Percentiles rank a stretch among this genome's conserved stretches.
Evolutionary conservation across 2,329 filamentous ascomycete genomes (phyloP).

Genomic region (Hypoxylon sp.): DNA sequence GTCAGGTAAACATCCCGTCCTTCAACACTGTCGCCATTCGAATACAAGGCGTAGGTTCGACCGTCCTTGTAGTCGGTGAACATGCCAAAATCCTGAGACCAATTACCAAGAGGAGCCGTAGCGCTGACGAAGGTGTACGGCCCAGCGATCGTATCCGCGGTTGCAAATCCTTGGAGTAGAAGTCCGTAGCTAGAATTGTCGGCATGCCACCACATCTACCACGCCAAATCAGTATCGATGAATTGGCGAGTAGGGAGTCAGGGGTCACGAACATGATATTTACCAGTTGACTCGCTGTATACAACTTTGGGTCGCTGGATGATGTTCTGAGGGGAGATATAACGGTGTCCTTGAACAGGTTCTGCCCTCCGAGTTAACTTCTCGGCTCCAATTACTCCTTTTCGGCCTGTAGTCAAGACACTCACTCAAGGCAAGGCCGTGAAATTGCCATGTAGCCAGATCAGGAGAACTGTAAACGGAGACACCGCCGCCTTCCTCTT

Average conservation of each 20-base stretch:
- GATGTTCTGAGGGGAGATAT: conserved; percentile 67
- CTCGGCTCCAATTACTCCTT: neutral
- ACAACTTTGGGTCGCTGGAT: conserved; percentile 74
- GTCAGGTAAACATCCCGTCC: conserved; percentile 70
- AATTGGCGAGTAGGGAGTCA: neutral
- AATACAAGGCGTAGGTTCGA: conserved; percentile 68
- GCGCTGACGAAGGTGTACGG: conserved; percentile 69
- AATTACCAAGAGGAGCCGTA: conserved; percentile 69
- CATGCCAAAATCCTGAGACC: conserved; percentile 73
- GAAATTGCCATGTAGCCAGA: conserved; percentile 69
- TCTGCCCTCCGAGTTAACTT: conserved; percentile 50
- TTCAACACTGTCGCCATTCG: conserved; percentile 68
- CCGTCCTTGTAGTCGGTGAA: conserved; percentile 72
- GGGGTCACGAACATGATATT: conserved; percentile 65
- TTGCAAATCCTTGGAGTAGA: conserved; percentile 69
- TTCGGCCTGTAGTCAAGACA: conserved; percentile 1
- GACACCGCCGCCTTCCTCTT: conserved; percentile 70
- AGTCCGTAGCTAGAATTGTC: conserved; percentile 69
- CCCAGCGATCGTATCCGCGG: conserved; percentile 64
- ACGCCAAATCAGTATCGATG: neutral
- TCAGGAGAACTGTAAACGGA: conserved; percentile 73
- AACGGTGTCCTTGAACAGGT: conserved; percentile 66
- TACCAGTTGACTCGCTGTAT: conserved; percentile 65
- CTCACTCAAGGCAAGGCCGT: conserved; percentile 68
- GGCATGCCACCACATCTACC: conserved; percentile 70